Evolutionary conservation across 192 early-diverging fungal species (phyloP), one percentile per base, ranked within the genome.

Genomic region (Chytriomyces confervae): DNA sequence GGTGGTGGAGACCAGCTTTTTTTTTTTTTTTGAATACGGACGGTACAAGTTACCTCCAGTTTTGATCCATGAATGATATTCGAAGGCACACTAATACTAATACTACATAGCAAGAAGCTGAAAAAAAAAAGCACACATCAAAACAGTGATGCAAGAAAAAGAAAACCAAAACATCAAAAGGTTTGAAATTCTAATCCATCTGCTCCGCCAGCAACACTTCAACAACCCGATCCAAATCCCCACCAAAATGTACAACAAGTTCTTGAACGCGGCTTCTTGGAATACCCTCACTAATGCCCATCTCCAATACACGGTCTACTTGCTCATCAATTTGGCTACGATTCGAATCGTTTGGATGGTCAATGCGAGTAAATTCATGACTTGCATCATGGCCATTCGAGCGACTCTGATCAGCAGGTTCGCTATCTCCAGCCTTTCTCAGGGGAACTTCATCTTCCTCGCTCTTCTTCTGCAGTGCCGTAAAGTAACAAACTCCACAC

Each of bases 161-260:
- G 4, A 36, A 36, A 36, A 2, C 36, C 36, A 36, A 36, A 36
- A 36, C 4, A 36, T 36, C 36, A 36, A 36, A 2, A 36, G 36
- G 36, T 36, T 36, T 36, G 3, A 36, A 36, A 36, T 36, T 36
- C 36, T 36, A 36, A 36, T 36, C 36, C 36, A 36, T 36, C 36
- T 36, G 36, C 24, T 43, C 63, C 27, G 11, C 24, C 20, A 65
- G 27, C 72, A 74, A 63, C 7, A 74, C 62, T 44, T 74, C 72
- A 13, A 63, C 72, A 49, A 74, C 72, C 23, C 72, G 72, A 63
- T 74, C 61, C 53, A 74, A 62, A 63, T 74, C 72, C 11, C 72
- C 72, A 9, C 62, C 72, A 62, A 74, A 74, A 29, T 61, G 60
- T 9, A 61, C 61, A 8, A 74, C 72, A 27, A 74, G 61, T 61